Conservation (phyloP, 257 asterid genomes). For the Solanum virginianum region DNA sequence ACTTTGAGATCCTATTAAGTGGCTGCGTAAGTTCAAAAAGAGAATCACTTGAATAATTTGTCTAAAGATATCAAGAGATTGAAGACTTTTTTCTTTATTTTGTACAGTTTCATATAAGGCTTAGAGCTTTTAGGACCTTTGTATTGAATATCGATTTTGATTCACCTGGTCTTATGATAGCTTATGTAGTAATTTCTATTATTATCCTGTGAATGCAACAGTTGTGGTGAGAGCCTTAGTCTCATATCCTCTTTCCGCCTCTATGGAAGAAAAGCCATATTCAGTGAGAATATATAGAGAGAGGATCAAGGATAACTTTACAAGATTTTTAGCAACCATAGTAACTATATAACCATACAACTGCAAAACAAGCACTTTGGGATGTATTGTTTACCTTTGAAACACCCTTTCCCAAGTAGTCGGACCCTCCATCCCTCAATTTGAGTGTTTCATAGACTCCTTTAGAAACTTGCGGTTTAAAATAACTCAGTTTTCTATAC, state of each 20-base stretch:
- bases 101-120: neutral
- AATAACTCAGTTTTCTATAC: too few relatives aligned
- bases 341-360: too few relatives aligned
- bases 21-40: neutral
- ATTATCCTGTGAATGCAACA: neutral
- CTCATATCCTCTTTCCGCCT: neutral
- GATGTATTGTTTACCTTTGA: too few relatives aligned
- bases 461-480: too few relatives aligned
- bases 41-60: neutral
- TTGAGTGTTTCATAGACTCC: too few relatives aligned
- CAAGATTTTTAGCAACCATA: neutral
- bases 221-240: neutral
- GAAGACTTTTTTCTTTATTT: neutral
- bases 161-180: too few relatives aligned
- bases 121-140: too few relatives aligned
- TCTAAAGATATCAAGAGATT: neutral
- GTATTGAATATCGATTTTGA: too few relatives aligned
- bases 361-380: too few relatives aligned
- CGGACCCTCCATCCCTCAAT: too few relatives aligned
- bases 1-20: neutral
- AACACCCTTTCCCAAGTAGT: too few relatives aligned
- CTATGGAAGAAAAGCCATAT: neutral
- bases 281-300: too few relatives aligned
- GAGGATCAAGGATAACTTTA: neutral
- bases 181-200: neutral